A percentile compares a stretch with the other conserved stretches of the same genome.
These are phyloP conservation scores for Podospora tetraspora DNA, from an alignment of 495 filamentous ascomycete species.

Conservation along the genomic window DNA sequence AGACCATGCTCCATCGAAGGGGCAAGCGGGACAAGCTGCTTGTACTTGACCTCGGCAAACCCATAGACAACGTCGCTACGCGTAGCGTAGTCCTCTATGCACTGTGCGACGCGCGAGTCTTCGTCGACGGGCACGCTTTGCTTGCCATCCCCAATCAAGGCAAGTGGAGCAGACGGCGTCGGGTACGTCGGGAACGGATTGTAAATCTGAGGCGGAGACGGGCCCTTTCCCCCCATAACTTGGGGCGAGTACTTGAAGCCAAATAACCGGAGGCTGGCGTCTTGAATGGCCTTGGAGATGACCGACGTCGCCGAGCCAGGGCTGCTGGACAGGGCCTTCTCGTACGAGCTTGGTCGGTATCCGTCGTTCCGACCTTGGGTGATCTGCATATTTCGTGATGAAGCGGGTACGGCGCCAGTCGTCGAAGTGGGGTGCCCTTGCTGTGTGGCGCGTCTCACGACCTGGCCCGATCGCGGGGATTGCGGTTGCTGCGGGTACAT, in stretches of 20 bases:
- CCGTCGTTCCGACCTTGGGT: slow-evolving; percentile 58
- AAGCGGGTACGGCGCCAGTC: slow-evolving; percentile 53
- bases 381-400: slow-evolving; percentile 63
- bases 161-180: slow-evolving; percentile 48
- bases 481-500: slow-evolving; percentile 57
- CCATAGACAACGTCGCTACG: slow-evolving; percentile 92
- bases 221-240: slow-evolving; percentile 51
- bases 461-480: slow-evolving; percentile 43
- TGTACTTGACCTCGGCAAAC: slow-evolving; percentile 97
- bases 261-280: slow-evolving; percentile 82
- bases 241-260: slow-evolving; percentile 66
- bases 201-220: slow-evolving; percentile 74
- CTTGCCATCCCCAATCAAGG: slow-evolving; percentile 63
- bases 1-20: slow-evolving; percentile 70
- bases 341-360: slow-evolving; percentile 67
- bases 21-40: slow-evolving; percentile 82
- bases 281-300: slow-evolving; percentile 89
- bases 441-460: slow-evolving; percentile 55
- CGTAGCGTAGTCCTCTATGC: slow-evolving; percentile 84
- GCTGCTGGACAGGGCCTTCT: slow-evolving; percentile 69
- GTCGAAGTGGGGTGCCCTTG: slow-evolving; percentile 55
- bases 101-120: slow-evolving; percentile 69
- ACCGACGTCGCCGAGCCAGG: slow-evolving; percentile 78
- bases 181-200: slow-evolving; percentile 82
- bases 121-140: slow-evolving; percentile 62